Conservation (phyloP, 164 flowering plant species). For the Brasenia schreberi region DNA sequence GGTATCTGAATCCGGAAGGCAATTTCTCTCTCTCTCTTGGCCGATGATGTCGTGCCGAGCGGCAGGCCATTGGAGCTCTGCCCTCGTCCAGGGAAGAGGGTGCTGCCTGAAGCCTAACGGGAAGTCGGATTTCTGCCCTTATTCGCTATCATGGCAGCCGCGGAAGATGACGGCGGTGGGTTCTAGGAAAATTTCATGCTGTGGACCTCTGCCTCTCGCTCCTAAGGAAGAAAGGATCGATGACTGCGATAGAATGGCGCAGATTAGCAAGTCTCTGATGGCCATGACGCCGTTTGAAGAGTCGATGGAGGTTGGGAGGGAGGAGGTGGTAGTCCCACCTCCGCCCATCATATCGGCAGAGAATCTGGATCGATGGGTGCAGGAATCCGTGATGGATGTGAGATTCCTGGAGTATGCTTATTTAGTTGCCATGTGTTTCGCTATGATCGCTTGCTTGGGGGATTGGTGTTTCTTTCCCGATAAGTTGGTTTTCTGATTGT, state of each 20-base stretch:
- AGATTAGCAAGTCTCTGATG: not conserved
- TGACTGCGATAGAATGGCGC: not conserved
- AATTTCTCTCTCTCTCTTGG: not conserved
- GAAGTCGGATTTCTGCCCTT: not conserved
- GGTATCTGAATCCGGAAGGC: not conserved
- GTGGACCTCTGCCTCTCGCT: not conserved
- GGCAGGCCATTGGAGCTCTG: not conserved
- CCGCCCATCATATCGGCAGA: slow-evolving; percentile 2
- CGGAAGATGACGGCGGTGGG: not conserved
- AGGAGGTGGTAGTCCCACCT: not conserved
- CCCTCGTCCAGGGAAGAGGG: not conserved
- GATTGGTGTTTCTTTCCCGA: not conserved
- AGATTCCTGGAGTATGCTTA: not conserved
- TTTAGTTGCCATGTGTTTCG: not conserved
- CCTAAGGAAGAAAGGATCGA: not conserved
- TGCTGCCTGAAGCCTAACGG: not conserved
- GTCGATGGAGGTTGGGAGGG: not conserved
- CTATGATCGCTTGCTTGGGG: not conserved
- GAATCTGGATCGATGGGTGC: slow-evolving; percentile 19
- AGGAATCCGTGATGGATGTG: slow-evolving; percentile 18
- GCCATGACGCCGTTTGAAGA: not conserved
- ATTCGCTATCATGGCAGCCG: not conserved
- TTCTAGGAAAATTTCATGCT: not conserved
- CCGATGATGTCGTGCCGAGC: not conserved
- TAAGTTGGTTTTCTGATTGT: not conserved